Evolutionary conservation across 805 yeast genomes (phyloP).

Genomic region (Yamadazyma akitaensis): DNA sequence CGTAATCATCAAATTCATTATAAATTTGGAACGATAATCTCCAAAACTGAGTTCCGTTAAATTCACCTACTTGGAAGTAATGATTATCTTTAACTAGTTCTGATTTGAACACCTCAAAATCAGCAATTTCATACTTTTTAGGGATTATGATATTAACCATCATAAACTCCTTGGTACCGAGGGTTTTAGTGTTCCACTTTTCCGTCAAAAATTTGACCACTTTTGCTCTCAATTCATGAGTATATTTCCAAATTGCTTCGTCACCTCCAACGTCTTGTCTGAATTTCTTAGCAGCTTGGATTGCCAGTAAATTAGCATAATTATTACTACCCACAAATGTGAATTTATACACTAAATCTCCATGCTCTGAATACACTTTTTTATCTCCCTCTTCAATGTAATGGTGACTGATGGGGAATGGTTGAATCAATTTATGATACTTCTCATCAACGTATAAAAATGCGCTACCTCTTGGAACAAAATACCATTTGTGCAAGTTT

Average conservation of each 20-base stretch:
- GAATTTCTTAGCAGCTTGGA: slow-evolving; percentile 53
- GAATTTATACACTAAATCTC: slow-evolving; percentile 44
- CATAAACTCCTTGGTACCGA: slow-evolving; percentile 2
- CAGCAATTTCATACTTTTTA: not conserved
- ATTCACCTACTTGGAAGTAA: not conserved
- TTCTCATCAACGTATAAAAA: slow-evolving; percentile 53
- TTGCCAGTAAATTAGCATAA: slow-evolving; percentile 39
- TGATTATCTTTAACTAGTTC: not conserved
- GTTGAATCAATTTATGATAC: slow-evolving; percentile 49
- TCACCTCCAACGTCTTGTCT: slow-evolving; percentile 63
- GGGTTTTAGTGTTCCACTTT: slow-evolving; percentile 9
- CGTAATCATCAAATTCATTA: slow-evolving; percentile 54
- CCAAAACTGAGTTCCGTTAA: slow-evolving; percentile 18
- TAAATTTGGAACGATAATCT: slow-evolving; percentile 63
- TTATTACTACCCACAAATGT: slow-evolving; percentile 48
- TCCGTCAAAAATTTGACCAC: slow-evolving; percentile 29
- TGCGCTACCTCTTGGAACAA: slow-evolving; percentile 56
- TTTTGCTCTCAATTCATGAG: slow-evolving; percentile 29
- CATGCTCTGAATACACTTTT: not conserved
- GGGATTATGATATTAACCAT: slow-evolving; percentile 13
- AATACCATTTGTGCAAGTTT: slow-evolving; percentile 71
- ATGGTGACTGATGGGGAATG: slow-evolving; percentile 55
- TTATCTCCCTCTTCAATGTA: slow-evolving; percentile 20
- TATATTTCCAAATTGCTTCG: slow-evolving; percentile 46
- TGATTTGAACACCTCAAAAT: not conserved